Base-by-base conservation (phyloP, 441 rosid genomes). In the Pelargonium cotyledonis region DNA sequence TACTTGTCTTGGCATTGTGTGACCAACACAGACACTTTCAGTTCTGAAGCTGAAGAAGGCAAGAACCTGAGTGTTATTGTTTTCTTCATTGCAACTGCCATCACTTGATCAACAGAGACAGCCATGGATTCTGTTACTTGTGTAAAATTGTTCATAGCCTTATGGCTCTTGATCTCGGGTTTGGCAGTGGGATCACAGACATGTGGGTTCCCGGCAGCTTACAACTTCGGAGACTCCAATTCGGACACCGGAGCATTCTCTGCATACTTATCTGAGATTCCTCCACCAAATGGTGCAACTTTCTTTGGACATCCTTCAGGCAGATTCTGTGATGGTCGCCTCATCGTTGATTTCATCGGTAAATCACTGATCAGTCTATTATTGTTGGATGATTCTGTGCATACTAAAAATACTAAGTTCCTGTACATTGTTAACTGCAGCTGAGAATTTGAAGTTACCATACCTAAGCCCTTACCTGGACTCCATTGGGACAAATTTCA, bases 181-280 rank as follows among this genome's bases (percentile, higher is more conserved):
- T 68, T 76, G n/a, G 40, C 57, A 26, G 47, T 43, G 9, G 47
- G 47, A 19, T 67, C 35, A 41, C 43, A 60, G 47, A 41, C 73
- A 68, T 88, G 96, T 72, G 69, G 63, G 60, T 92, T 90, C 70
- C 90, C 83, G 19, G 91, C 91, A 21, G 51, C 85, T 4, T 88
- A 79, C 76, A 92, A 90, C 76, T 92, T 90, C 11, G 98, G 92
- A 15, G 95, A 92, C 83, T 90, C 94, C 3, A 92, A 92, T 76
- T 92, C 92, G 0, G 98, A 92, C 73, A 85, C 90, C 0, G 93
- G 96, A 69, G 91, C 75, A 43, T 76, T 72, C 62, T 83, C 88
- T 1, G 87, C 91, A 0, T 85, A 90, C 14, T 26, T 84, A 2
- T 67, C 80, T 1, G 86, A 79, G 66, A 83, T 85, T 72, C 67